Conservation (phyloP, 345 rosid genomes). For the Laguncularia racemosa region DNA sequence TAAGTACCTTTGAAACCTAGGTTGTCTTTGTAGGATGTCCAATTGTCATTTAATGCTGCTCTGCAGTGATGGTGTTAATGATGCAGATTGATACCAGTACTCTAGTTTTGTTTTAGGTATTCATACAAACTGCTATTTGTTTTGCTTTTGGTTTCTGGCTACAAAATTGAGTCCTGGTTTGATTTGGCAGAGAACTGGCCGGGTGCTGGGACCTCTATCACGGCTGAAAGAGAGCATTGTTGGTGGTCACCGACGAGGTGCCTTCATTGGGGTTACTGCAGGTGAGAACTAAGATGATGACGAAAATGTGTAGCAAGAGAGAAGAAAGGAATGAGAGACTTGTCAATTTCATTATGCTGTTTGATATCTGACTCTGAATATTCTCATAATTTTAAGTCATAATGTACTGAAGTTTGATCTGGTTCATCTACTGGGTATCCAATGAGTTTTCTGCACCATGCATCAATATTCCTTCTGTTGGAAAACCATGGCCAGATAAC, state of each 20-base stretch:
- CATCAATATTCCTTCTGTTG: too few relatives aligned
- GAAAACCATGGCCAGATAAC: too few relatives aligned
- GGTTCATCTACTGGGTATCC: too few relatives aligned
- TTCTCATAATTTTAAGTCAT: too few relatives aligned
- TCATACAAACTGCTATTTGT: not conserved
- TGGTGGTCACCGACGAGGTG: conserved; percentile 49
- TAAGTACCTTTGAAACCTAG: too few relatives aligned
- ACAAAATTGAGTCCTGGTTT: not conserved
- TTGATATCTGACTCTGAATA: too few relatives aligned
- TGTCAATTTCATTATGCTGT: too few relatives aligned
- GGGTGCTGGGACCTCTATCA: conserved; percentile 56
- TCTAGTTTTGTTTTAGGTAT: not conserved
- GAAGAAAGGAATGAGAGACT: too few relatives aligned
- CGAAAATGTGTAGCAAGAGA: too few relatives aligned
- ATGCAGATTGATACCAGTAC: conserved; percentile 1
- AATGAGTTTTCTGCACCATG: too few relatives aligned
- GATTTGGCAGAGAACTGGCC: conserved; percentile 38
- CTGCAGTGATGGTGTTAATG: conserved; percentile 3
- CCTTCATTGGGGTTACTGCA: conserved; percentile 31
- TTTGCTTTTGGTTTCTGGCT: not conserved
- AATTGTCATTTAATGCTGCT: not conserved
- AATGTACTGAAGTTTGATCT: too few relatives aligned
- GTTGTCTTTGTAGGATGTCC: not conserved
- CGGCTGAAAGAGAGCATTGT: conserved; percentile 62
- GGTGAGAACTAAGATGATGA: too few relatives aligned